A percentile compares a stretch with the other conserved stretches of the same genome.
These are phyloP conservation scores for Debaryomyces coudertii DNA, from an alignment of 1,139 yeast species.

Conservation along the genomic window DNA sequence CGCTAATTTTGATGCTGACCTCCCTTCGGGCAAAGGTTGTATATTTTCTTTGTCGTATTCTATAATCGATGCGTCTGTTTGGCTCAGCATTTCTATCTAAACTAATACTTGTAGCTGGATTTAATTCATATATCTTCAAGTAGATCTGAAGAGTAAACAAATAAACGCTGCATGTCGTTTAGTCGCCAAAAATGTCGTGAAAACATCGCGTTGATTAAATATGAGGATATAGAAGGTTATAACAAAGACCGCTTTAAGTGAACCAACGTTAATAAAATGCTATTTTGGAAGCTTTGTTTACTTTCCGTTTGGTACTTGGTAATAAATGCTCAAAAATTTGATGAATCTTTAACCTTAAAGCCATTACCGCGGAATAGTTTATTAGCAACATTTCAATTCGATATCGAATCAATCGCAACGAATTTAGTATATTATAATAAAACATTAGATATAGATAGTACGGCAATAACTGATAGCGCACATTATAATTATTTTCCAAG, in stretches of 20 bases:
- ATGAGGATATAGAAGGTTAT: background rate
- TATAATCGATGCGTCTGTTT: slow-evolving; percentile 51
- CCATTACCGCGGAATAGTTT: slow-evolving; percentile 75
- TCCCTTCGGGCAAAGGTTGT: slow-evolving; percentile 67
- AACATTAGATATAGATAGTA: slow-evolving; percentile 15
- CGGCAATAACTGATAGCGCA: slow-evolving; percentile 17
- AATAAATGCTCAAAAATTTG: slow-evolving; percentile 32
- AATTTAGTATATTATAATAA: slow-evolving; percentile 35
- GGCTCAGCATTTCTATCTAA: slow-evolving; percentile 11
- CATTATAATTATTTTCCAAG: slow-evolving; percentile 82
- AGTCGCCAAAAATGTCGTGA: slow-evolving; percentile 9
- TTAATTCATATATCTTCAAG: background rate
- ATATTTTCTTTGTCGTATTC: slow-evolving; percentile 84
- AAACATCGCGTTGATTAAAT: slow-evolving; percentile 1
- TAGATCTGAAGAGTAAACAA: slow-evolving; percentile 11
- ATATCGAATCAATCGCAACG: slow-evolving; percentile 52
- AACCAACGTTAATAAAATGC: background rate
- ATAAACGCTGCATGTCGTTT: slow-evolving; percentile 5
- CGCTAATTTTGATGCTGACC: slow-evolving; percentile 65
- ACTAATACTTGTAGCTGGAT: background rate
- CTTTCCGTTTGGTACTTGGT: slow-evolving; percentile 1
- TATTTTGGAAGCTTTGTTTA: slow-evolving; percentile 3
- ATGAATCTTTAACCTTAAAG: slow-evolving; percentile 60
- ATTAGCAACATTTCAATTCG: slow-evolving; percentile 69
- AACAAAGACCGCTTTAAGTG: background rate